Evolutionary conservation across 192 early-diverging fungal genomes (phyloP).

Genomic region (Coemansia sp.): DNA sequence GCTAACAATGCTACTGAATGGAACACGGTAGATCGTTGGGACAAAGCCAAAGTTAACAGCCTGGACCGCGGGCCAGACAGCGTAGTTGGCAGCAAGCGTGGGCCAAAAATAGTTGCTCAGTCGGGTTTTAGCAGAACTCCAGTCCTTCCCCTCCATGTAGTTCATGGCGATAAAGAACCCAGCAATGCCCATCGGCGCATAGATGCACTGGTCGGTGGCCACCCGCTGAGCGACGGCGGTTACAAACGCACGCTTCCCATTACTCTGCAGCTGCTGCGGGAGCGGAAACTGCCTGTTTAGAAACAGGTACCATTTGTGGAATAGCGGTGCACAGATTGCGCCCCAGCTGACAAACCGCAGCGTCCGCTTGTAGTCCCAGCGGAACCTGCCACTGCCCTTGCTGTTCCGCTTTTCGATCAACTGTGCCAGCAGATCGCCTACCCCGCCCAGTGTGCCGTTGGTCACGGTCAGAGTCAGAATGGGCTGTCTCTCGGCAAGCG

Average conservation of each 20-base stretch:
- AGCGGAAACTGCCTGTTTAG: constrained; percentile 68
- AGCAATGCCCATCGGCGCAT: constrained; percentile 69
- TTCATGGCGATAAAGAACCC: constrained; percentile 68
- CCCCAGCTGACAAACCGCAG: constrained; percentile 69
- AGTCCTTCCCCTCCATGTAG: constrained; percentile 57
- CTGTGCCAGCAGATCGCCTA: constrained; percentile 69
- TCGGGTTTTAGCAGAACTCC: constrained; percentile 59
- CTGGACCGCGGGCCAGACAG: constrained; percentile 74
- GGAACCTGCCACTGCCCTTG: constrained; percentile 13
- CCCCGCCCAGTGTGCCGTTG: constrained; percentile 65
- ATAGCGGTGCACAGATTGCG: constrained; percentile 65
- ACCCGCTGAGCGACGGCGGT: constrained; percentile 56
- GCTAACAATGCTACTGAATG: constrained; percentile 69
- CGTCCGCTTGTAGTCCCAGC: constrained; percentile 50
- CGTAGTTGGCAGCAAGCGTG: constrained; percentile 69
- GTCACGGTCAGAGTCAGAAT: constrained; percentile 66
- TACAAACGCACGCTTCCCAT: constrained; percentile 5
- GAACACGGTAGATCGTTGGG: constrained; percentile 65
- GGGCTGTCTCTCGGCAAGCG: constrained; percentile 56
- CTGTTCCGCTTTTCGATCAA: constrained; percentile 38
- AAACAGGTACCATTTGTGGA: constrained; percentile 68
- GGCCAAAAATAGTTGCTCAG: constrained; percentile 61
- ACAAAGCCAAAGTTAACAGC: constrained; percentile 71
- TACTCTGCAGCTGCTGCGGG: background rate
- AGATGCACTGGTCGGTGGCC: constrained; percentile 62